Percentiles rank a stretch among this genome's conserved stretches.
Evolutionary conservation across 169 alveolate species (phyloP).

Genomic region (Plasmodium cynomolgi): DNA sequence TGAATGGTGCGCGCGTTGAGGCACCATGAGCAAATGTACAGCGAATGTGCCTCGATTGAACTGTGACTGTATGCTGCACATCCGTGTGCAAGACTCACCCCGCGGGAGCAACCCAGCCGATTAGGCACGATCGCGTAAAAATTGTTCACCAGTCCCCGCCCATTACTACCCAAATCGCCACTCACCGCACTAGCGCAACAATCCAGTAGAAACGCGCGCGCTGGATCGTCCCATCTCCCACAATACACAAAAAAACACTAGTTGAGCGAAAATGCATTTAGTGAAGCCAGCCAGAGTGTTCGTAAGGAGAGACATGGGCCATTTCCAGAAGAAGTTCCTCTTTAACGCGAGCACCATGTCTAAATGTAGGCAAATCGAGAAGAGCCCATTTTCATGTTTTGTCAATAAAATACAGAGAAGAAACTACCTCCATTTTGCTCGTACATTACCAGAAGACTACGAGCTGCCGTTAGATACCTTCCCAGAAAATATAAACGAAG

Average conservation of each 20-base stretch:
- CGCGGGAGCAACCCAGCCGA: background rate
- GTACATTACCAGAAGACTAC: slow-evolving; percentile 88
- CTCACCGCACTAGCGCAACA: background rate
- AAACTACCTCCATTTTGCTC: slow-evolving; percentile 86
- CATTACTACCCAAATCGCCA: background rate
- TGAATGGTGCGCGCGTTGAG: background rate
- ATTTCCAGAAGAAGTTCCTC: slow-evolving; percentile 1
- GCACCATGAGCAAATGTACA: background rate
- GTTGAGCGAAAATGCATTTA: slow-evolving; percentile 18
- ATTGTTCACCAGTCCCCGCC: background rate
- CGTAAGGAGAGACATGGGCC: background rate
- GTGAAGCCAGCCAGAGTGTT: background rate
- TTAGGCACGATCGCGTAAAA: background rate
- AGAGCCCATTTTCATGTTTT: background rate
- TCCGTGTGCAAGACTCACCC: background rate
- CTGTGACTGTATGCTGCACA: background rate
- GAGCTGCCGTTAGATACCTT: slow-evolving; percentile 90
- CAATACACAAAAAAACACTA: background rate
- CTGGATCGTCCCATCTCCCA: background rate
- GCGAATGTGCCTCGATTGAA: background rate
- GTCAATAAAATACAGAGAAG: slow-evolving; percentile 30
- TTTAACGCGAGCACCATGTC: background rate
- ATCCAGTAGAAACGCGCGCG: background rate
- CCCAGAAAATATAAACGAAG: slow-evolving; percentile 88
- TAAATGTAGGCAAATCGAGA: background rate